phyloP scores from a whole-genome alignment of 148 eudicot species.

The Arbutus unedo region DNA sequence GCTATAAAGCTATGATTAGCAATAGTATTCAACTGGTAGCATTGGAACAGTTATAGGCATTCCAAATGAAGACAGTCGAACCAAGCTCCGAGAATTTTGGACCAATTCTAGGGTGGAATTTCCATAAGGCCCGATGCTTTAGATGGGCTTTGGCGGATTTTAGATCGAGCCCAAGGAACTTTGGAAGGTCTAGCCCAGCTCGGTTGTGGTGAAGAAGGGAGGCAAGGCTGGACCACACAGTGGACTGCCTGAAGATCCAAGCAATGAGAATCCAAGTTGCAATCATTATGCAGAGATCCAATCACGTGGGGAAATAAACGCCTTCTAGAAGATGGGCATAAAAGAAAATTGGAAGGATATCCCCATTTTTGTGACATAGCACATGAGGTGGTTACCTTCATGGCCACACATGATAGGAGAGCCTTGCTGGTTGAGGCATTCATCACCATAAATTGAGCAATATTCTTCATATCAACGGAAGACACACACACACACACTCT shows the following conservation, averaged over 20 bases:
- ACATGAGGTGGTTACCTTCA: background rate
- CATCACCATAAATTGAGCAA: background rate
- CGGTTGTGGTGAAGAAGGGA: background rate
- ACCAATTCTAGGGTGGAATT: background rate
- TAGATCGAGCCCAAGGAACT: background rate
- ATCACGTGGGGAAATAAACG: background rate
- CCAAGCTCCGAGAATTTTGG: background rate
- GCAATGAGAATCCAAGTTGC: background rate
- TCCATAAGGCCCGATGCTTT: background rate
- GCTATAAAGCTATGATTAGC: too few species aligned
- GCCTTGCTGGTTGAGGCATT: background rate
- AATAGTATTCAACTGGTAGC: background rate
- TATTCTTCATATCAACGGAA: background rate
- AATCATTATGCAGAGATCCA: background rate
- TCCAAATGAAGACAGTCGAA: background rate
- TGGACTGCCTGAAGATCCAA: background rate
- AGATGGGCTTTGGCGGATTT: background rate
- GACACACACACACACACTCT: background rate
- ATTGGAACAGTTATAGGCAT: background rate
- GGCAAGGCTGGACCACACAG: background rate
- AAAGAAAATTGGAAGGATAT: background rate
- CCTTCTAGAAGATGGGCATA: background rate
- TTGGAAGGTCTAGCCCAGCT: background rate
- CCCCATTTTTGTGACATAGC: background rate
- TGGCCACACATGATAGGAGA: background rate